Base-by-base conservation (phyloP, 148 eudicot species). In the Oxyria digyna region DNA sequence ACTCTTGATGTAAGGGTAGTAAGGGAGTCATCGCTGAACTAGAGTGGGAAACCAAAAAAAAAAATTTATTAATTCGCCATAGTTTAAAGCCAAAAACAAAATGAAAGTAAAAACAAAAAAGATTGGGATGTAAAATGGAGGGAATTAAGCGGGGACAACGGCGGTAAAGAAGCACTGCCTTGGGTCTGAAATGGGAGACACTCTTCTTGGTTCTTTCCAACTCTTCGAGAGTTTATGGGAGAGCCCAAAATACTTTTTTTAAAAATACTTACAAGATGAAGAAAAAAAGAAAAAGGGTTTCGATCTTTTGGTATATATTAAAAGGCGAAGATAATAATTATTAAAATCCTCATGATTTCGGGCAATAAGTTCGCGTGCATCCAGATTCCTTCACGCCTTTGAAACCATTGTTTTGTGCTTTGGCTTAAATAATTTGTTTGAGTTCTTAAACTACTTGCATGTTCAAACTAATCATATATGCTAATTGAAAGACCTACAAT, bases 111-210 rank as follows among this genome's bases (percentile, higher is more conserved):
- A 2, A 6, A 41, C 8, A 41, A 6, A 41, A 41, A 41, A 41
- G 11, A 41, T 14, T 9, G 43, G 12, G 12, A 41, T 14, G 12
- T 11, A 14, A 41, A 41, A 14, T 41, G 0, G 12, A 41, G 8
- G 17, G 23, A 8, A 21, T 20, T 7, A 72, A 67, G 79, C 85
- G 85, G 87, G 46, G 89, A 85, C 93, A 87, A 74, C 89, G 93
- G 93, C 87, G 86, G 71, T 67, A 78, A 82, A 82, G 77, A 12
- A 62, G 85, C 73, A 79, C 75, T 79, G 80, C 85, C 77, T 74
- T 83, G 86, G 80, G 62, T 74, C 62, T 78, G 24, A 73, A 21
- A 31, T 69, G 37, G 83, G 84, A 67, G 82, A 87, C 93, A 87
- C 80, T 76, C 72, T 42, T 80, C 86, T 87, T 80, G 89, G 79